phyloP scores from a whole-genome alignment of 768 basidiomycete species.

The Hygrophorus pudorinus region DNA sequence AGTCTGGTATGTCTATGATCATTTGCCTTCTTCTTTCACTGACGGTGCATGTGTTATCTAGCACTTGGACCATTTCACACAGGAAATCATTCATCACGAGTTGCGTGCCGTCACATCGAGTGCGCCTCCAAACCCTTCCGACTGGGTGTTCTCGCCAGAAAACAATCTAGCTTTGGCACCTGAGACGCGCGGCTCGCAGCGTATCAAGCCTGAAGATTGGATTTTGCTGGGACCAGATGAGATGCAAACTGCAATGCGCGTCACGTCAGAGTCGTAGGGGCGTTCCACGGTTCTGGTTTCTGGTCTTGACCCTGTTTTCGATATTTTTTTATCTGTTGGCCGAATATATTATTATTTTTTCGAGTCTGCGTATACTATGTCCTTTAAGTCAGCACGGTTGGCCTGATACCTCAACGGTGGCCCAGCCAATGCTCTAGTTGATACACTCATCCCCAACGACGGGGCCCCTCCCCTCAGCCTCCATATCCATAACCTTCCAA shows the following conservation, averaged over 20 bases:
- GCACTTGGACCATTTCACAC: slow-evolving; percentile 66
- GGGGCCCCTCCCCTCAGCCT: slow-evolving; percentile 43
- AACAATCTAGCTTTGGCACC: slow-evolving; percentile 47
- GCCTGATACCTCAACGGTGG: no score
- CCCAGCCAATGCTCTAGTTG: not conserved
- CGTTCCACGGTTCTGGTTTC: no score
- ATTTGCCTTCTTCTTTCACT: not conserved
- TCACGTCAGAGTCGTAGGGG: no score
- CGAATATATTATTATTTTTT: no score
- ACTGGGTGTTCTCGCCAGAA: slow-evolving; percentile 51
- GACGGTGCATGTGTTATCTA: slow-evolving; percentile 10
- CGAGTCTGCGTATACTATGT: no score
- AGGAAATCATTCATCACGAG: slow-evolving; percentile 61
- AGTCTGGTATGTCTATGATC: slow-evolving; percentile 38
- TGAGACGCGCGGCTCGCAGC: slow-evolving; percentile 4
- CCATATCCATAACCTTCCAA: slow-evolving; percentile 67
- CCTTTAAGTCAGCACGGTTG: no score
- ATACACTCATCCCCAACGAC: not conserved
- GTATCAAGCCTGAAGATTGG: no score
- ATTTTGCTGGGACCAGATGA: no score
- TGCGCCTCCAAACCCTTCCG: slow-evolving; percentile 43
- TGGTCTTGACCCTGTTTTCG: no score
- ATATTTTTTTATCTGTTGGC: no score
- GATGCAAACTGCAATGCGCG: no score
- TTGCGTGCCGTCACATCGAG: slow-evolving; percentile 52